phyloP scores from a whole-genome alignment of 225 moss, liverwort and hornwort species.

The Straminergon stramineum region DNA sequence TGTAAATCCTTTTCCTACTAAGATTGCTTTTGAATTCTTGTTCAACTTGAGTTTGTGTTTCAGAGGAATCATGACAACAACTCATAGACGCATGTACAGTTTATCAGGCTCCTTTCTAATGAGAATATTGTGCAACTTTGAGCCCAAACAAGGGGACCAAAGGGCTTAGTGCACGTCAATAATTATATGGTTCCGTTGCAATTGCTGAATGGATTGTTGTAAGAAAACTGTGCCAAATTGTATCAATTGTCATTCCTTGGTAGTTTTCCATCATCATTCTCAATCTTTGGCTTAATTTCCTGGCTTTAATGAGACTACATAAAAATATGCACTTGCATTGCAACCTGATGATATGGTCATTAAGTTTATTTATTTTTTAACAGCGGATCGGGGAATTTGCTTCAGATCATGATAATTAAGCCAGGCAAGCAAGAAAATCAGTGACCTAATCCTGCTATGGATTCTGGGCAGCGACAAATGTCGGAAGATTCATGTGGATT shows the following conservation, averaged over 20 bases:
- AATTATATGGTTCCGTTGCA: background rate
- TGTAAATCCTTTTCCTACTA: background rate
- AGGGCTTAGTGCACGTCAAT: background rate
- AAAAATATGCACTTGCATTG: background rate
- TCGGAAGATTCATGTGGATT: background rate
- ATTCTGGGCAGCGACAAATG: background rate
- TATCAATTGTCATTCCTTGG: background rate
- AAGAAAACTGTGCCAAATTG: background rate
- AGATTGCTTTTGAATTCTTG: background rate
- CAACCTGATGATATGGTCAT: background rate
- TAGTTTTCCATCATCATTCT: background rate
- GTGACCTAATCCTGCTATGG: background rate
- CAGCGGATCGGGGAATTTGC: background rate
- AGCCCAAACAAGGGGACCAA: background rate
- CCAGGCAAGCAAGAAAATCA: background rate
- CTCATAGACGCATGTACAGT: background rate
- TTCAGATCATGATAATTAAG: background rate
- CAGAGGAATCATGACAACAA: background rate
- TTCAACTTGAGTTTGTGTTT: background rate
- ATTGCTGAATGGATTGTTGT: background rate
- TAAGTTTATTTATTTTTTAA: background rate
- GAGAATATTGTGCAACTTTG: background rate
- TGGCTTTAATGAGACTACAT: background rate
- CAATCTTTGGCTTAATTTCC: no score
- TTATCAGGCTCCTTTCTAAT: background rate